phyloP scores from a whole-genome alignment of 192 early-diverging fungal genomes.

The Podila clonocystis region DNA sequence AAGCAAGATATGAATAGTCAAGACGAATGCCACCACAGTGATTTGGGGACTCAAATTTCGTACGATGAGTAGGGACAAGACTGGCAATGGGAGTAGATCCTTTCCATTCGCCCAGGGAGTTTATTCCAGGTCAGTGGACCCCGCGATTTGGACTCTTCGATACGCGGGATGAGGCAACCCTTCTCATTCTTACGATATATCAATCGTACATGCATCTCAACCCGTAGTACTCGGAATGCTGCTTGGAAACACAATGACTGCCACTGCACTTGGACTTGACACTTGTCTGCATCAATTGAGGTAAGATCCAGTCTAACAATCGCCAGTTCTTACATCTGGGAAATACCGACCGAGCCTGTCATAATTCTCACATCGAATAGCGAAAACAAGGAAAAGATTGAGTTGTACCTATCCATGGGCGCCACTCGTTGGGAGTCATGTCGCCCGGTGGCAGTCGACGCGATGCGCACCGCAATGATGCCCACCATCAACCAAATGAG shows the following conservation, averaged over 20 bases:
- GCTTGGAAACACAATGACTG: slow-evolving; percentile 82
- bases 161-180: too few species aligned
- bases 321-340: too few species aligned
- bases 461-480: slow-evolving; percentile 77
- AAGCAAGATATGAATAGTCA: neutral
- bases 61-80: slow-evolving; percentile 54
- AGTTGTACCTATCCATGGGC: slow-evolving; percentile 73
- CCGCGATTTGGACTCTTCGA: too few species aligned
- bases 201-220: neutral
- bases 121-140: slow-evolving; percentile 68
- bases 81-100: slow-evolving; percentile 77
- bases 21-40: too few species aligned
- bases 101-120: slow-evolving; percentile 76
- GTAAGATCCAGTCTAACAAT: slow-evolving; percentile 10
- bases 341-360: too few species aligned
- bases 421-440: slow-evolving; percentile 85
- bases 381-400: slow-evolving; percentile 59
- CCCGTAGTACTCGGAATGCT: slow-evolving; percentile 84
- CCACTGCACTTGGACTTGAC: slow-evolving; percentile 72
- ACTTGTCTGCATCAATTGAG: slow-evolving; percentile 69
- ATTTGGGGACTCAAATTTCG: too few species aligned
- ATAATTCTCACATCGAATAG: slow-evolving; percentile 8
- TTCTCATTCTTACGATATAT: neutral
- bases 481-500: slow-evolving; percentile 84
- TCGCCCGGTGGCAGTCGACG: slow-evolving; percentile 76